Base-by-base conservation (phyloP, 176 grass and related monocot species). In the Cenchrus fungigraminus region DNA sequence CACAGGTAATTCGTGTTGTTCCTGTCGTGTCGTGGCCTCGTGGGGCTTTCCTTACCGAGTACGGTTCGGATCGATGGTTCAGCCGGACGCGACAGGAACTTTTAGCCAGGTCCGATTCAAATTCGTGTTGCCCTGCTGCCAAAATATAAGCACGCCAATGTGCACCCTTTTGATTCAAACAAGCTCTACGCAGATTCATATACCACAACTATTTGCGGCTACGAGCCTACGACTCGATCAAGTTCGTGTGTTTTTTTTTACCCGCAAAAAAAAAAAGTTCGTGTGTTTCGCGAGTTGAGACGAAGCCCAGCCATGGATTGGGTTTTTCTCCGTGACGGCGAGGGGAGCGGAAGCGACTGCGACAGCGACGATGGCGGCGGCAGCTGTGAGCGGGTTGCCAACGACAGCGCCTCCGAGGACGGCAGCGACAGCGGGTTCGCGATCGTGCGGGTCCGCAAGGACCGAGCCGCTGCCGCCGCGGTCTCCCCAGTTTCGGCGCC, bases 391-490 rank as follows among this genome's bases (percentile, higher is more conserved):
- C 57, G 8, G 2, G 57, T 60, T 20, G 1, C 57, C 6, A n/a
- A 13, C 40, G 65, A 28, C 74, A 28, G 66, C 17, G 75, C 37
- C n/a, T 85, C 63, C n/a, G 50, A 58, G 1, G 50, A 37, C 32
- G 32, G 79, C 16, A 82, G 60, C 16, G 79, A 83, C 37, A 50
- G 52, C 64, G 22, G 65, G 7, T 65, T 51, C 78, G n/a, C 72
- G 12, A 65, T 84, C 29, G 79, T 81, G 66, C 34, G 59, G 8
- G 8, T 1, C 47, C 45, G 71, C 45, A 68, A 20, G 6, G 4
- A 32, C 11, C 13, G 8, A 63, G 0, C 5, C 8, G 9, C 2
- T 1, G 4, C 1, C 16, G 78, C 28, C 6, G 16, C 12, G 0
- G 20, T 6, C 5, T 46, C 57, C 44, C 34, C 42, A 8, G 77